Conservation (phyloP, 257 asterid genomes). For the Prunella vulgaris region DNA sequence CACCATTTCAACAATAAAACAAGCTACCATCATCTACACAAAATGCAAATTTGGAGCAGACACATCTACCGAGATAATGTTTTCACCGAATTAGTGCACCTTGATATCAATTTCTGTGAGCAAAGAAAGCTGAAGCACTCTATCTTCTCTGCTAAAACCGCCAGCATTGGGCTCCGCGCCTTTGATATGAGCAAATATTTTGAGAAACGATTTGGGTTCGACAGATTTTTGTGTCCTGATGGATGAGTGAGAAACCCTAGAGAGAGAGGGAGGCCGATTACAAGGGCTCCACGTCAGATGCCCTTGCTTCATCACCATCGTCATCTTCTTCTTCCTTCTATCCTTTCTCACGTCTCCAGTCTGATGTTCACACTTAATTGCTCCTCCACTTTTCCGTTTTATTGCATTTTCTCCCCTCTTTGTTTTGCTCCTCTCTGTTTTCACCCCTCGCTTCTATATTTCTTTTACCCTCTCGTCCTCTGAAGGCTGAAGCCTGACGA, state of each 20-base stretch:
- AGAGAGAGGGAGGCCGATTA: constrained; percentile 24
- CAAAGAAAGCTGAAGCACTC: constrained; percentile 1
- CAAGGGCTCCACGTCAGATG: constrained; percentile 47
- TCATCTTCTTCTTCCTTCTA: constrained; percentile 32
- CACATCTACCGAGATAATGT: constrained; percentile 8
- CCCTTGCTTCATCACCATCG: constrained; percentile 55
- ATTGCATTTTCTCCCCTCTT: background rate
- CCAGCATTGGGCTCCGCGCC: constrained; percentile 27
- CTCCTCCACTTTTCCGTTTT: background rate
- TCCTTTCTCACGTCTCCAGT: constrained; percentile 2
- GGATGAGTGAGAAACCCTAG: constrained; percentile 27
- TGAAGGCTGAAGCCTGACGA: no score
- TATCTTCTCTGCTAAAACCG: constrained; percentile 5
- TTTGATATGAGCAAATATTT: constrained; percentile 19
- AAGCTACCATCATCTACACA: background rate
- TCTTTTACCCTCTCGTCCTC: no score
- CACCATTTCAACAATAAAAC: constrained; percentile 1
- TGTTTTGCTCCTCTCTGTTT: background rate
- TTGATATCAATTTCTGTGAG: constrained; percentile 17
- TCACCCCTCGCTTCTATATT: background rate
- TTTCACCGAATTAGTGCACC: constrained; percentile 19
- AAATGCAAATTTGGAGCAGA: constrained; percentile 20
- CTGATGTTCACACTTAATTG: background rate
- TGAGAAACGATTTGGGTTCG: constrained; percentile 29
- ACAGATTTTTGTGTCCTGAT: constrained; percentile 24